Conservation (phyloP, 1,284 basidiomycete species). For the Takashimella tepidaria region DNA sequence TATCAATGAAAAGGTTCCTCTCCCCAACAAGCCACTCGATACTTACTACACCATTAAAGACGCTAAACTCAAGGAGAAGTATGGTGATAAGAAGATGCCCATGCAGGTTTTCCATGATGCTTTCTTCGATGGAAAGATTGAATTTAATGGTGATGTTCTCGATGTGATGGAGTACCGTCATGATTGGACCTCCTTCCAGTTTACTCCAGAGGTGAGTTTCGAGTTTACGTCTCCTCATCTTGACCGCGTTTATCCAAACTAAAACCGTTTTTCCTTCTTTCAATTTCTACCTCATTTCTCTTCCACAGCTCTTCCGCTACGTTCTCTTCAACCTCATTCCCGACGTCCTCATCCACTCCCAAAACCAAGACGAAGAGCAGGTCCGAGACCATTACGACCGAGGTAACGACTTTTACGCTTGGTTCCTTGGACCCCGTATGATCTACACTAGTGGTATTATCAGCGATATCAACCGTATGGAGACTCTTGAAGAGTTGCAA, state of each 20-base stretch:
- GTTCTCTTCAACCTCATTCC: conserved; percentile 84
- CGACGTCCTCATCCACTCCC: conserved; percentile 86
- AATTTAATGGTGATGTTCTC: conserved; percentile 94
- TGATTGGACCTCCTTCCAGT: conserved; percentile 87
- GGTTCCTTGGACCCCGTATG: conserved; percentile 54
- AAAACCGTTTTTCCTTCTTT: neutral
- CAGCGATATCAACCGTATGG: conserved; percentile 64
- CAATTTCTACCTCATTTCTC: conserved; percentile 1
- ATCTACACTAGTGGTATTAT: conserved; percentile 95
- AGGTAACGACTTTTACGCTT: conserved; percentile 89
- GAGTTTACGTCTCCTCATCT: neutral
- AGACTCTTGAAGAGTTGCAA: conserved; percentile 92
- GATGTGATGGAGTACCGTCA: conserved; percentile 91
- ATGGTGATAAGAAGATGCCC: conserved; percentile 82
- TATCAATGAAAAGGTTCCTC: conserved; percentile 76
- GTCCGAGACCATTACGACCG: conserved; percentile 97
- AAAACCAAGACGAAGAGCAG: conserved; percentile 88
- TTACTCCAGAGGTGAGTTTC: conserved; percentile 44
- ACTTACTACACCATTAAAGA: conserved; percentile 91
- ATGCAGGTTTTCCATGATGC: conserved; percentile 98
- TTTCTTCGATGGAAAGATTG: conserved; percentile 94
- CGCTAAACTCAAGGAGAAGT: conserved; percentile 68
- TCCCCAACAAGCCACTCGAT: conserved; percentile 82
- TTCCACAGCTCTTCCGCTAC: conserved; percentile 89
- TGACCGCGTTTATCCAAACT: neutral